Conservation (phyloP, 495 filamentous ascomycete species). For the Penicillium fimorum region DNA sequence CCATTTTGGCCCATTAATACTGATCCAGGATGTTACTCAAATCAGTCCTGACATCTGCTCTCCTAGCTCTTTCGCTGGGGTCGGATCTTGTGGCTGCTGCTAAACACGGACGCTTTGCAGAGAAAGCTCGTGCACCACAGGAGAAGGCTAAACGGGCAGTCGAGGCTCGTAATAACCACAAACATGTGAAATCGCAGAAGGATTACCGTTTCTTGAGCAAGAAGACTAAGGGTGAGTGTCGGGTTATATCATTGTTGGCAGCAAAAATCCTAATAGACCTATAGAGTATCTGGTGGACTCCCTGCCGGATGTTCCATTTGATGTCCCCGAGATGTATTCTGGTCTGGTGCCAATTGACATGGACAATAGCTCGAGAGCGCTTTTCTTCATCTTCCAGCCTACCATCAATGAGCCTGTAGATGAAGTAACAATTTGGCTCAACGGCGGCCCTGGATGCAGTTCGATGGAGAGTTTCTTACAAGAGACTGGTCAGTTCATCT, state of each 20-base stretch:
- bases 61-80: conserved; percentile 30
- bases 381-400: conserved; percentile 55
- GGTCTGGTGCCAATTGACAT: conserved; percentile 69
- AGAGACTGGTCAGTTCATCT: conserved; percentile 64
- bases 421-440: conserved; percentile 72
- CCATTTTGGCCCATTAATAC: neutral
- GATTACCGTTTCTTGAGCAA: conserved; percentile 40
- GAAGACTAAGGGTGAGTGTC: conserved; percentile 35
- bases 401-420: conserved; percentile 52
- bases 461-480: conserved; percentile 66
- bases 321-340: conserved; percentile 49
- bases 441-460: conserved; percentile 67
- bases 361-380: conserved; percentile 43
- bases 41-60: conserved; percentile 29
- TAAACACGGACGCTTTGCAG: conserved; percentile 34
- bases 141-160: conserved; percentile 78
- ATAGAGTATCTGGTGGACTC: conserved; percentile 64
- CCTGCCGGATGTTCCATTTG: conserved; percentile 43
- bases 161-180: conserved; percentile 39
- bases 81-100: conserved; percentile 26
- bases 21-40: conserved; percentile 30
- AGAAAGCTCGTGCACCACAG: conserved; percentile 76
- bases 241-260: neutral
- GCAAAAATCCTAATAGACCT: conserved; percentile 1
- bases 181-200: conserved; percentile 17